phyloP scores from a whole-genome alignment of 257 asterid species.

The Solanum tacnaense region DNA sequence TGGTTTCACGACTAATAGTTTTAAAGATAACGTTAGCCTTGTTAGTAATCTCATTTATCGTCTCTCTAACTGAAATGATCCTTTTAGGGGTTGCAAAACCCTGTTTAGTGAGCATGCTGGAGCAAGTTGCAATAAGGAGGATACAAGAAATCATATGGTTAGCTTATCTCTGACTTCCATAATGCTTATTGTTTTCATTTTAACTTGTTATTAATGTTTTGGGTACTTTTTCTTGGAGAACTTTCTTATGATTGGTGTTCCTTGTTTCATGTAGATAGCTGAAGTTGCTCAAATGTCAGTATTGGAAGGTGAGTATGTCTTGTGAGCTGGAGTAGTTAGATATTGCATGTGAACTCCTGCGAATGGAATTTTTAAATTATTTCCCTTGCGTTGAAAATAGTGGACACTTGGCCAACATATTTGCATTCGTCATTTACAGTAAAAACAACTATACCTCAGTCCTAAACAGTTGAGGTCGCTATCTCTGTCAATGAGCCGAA shows the following conservation, averaged over 20 bases:
- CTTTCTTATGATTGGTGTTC: not conserved
- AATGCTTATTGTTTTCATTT: not conserved
- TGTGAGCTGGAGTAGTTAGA: conserved; percentile 3
- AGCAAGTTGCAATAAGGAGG: conserved; percentile 25
- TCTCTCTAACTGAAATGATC: not conserved
- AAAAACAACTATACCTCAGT: not conserved
- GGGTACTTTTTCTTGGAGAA: not conserved
- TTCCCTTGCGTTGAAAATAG: not conserved
- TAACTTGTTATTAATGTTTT: not conserved
- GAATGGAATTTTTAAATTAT: not conserved
- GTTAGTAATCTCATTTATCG: not conserved
- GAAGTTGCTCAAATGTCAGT: conserved; percentile 36
- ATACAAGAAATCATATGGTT: conserved; percentile 37
- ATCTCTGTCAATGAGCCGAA: not conserved
- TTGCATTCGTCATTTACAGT: not conserved
- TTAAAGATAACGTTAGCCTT: not conserved
- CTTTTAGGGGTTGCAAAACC: conserved; percentile 35
- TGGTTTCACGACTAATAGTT: not conserved
- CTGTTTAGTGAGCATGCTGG: conserved; percentile 32
- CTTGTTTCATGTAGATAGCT: conserved; percentile 32
- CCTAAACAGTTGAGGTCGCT: not conserved
- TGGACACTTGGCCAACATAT: not conserved
- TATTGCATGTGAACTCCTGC: not conserved
- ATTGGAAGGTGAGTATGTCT: conserved; percentile 43
- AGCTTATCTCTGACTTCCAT: conserved; percentile 8